phyloP scores from a whole-genome alignment of 805 yeast species.

The Isabelozyma gotoi region DNA sequence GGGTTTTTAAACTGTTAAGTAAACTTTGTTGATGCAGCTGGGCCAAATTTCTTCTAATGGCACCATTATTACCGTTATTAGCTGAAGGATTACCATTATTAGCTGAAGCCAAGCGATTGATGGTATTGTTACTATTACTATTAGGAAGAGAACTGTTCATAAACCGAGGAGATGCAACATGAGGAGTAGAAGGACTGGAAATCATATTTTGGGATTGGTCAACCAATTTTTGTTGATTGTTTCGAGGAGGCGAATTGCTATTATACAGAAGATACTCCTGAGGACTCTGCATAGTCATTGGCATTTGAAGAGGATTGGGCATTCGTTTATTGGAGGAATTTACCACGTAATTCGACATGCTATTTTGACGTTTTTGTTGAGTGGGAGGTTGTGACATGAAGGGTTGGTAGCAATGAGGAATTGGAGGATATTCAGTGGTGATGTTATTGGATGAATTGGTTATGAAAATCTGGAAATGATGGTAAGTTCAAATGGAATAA shows the following conservation, averaged over 20 bases:
- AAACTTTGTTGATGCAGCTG: slow-evolving; percentile 13
- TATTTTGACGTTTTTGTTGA: slow-evolving; percentile 42
- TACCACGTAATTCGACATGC: slow-evolving; percentile 32
- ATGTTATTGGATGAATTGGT: too few species aligned
- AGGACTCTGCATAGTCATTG: slow-evolving; percentile 7
- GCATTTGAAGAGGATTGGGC: slow-evolving; percentile 22
- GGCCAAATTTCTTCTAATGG: slow-evolving; percentile 14
- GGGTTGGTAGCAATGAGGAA: slow-evolving; percentile 4
- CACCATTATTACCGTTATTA: background rate
- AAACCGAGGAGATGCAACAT: slow-evolving; percentile 7
- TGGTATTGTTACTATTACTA: slow-evolving; percentile 6
- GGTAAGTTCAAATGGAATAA: too few species aligned
- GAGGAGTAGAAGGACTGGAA: slow-evolving; percentile 1
- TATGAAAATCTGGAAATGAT: too few species aligned
- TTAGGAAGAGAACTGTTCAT: background rate
- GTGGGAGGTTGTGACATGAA: slow-evolving; percentile 1
- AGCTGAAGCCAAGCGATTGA: background rate
- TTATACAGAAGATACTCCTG: background rate
- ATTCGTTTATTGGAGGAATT: slow-evolving; percentile 34
- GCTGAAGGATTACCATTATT: background rate
- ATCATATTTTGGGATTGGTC: background rate
- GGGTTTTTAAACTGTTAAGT: slow-evolving; percentile 26
- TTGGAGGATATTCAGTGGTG: too few species aligned
- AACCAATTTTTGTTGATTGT: background rate
- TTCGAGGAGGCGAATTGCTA: background rate